Percentiles rank a stretch among this genome's conserved stretches.
phyloP scores from a whole-genome alignment of 768 basidiomycete species.

The Polyporus arcularius region DNA sequence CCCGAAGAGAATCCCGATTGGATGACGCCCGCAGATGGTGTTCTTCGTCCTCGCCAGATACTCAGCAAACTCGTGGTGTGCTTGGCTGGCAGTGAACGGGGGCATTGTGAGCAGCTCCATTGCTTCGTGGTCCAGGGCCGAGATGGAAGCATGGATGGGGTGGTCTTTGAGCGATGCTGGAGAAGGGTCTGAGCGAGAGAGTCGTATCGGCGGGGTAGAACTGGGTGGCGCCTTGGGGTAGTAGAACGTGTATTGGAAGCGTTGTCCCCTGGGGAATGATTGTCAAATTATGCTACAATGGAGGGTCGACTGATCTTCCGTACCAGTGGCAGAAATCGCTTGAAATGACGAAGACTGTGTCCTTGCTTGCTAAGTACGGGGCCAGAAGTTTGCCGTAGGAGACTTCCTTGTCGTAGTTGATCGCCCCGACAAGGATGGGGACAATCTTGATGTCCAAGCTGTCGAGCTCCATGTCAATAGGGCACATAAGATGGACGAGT shows the following conservation, averaged over 20 bases:
- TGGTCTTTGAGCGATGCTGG: conserved; percentile 44
- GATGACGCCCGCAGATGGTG: conserved; percentile 96
- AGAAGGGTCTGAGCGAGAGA: conserved; percentile 43
- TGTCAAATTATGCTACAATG: neutral
- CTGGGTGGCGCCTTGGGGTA: conserved; percentile 63
- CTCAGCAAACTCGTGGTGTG: conserved; percentile 62
- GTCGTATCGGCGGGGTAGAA: conserved; percentile 46
- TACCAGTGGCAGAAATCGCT: conserved; percentile 99
- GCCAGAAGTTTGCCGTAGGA: conserved; percentile 72
- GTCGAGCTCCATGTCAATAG: neutral
- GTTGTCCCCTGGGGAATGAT: conserved; percentile 59
- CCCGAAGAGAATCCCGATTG: conserved; percentile 89
- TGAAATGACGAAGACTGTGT: conserved; percentile 88
- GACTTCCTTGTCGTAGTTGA: conserved; percentile 59
- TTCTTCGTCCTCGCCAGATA: conserved; percentile 81
- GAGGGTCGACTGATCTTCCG: conserved; percentile 20
- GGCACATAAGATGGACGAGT: neutral
- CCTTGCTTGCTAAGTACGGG: conserved; percentile 73
- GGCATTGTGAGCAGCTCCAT: conserved; percentile 71
- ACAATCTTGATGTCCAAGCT: conserved; percentile 81
- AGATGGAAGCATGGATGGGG: conserved; percentile 84
- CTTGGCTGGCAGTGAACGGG: conserved; percentile 49
- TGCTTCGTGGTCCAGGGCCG: conserved; percentile 82
- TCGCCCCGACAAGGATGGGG: conserved; percentile 87
- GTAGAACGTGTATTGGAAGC: conserved; percentile 89